Evolutionary conservation across 1,139 yeast species (phyloP).

Genomic region (Candida labiduridarum): DNA sequence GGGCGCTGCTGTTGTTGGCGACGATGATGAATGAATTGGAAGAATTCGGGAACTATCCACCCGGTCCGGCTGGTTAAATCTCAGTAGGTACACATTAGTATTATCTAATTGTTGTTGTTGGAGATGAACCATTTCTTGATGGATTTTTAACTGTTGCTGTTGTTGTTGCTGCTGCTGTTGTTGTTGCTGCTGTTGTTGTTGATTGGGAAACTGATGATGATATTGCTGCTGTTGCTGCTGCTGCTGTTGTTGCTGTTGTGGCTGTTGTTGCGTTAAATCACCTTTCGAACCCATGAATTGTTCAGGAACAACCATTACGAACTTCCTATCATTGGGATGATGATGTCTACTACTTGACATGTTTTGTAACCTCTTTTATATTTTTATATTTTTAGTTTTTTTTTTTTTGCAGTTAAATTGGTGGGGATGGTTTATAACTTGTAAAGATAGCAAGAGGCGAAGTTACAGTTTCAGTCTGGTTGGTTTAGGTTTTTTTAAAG

Average conservation of each 20-base stretch:
- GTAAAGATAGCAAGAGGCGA: slow-evolving; percentile 1
- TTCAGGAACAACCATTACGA: slow-evolving; percentile 7
- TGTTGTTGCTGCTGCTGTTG: slow-evolving; percentile 8
- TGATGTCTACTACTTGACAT: not conserved
- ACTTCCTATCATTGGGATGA: not conserved
- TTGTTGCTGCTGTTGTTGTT: slow-evolving; percentile 5
- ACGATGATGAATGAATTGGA: slow-evolving; percentile 15
- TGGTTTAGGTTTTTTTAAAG: not conserved
- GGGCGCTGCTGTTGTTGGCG: slow-evolving; percentile 17
- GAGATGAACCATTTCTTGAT: slow-evolving; percentile 13
- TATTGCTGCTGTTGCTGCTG: slow-evolving; percentile 3
- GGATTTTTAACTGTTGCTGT: not conserved
- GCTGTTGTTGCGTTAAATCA: slow-evolving; percentile 6
- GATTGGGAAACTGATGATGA: not conserved
- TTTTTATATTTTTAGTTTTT: not conserved
- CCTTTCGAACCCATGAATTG: slow-evolving; percentile 2
- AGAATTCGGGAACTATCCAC: slow-evolving; percentile 14
- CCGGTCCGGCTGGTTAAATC: slow-evolving; percentile 18
- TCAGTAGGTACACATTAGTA: slow-evolving; percentile 15
- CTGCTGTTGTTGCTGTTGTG: slow-evolving; percentile 4
- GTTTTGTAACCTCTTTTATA: not conserved
- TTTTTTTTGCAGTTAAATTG: not conserved
- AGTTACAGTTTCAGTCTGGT: slow-evolving; percentile 3
- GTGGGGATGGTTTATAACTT: not conserved
- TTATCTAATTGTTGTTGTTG: slow-evolving; percentile 13